Base-by-base conservation (phyloP, 805 yeast genomes). In the Ogataea allantospora region DNA sequence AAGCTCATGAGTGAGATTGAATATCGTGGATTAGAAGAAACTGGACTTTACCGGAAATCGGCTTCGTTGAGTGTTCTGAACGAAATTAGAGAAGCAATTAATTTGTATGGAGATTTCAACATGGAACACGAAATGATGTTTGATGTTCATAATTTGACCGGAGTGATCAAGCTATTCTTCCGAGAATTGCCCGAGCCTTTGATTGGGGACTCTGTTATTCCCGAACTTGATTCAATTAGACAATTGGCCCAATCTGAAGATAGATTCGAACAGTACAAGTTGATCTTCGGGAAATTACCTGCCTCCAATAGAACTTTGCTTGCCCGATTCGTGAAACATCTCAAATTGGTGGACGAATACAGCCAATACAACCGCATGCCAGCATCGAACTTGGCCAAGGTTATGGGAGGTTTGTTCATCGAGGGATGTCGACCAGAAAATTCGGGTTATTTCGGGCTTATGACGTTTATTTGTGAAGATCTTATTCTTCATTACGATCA, bases 141-240 rank as follows among this genome's bases (percentile, higher is more conserved):
- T 54, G 96, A 86, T 58, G 76, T 85, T 29, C 91, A 89, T 58
- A 83, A 95, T 2, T 75, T 88, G 31, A 88, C 96, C 2, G 93
- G 95, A 21, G 80, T 95, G 51, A 82, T 89, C 51, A 89, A 89
- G 57, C 72, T 83, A 46, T 89, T 76, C 54, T 65, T 89, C 50
- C 73, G 97, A 51, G 96, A 88, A 50, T 65, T 89, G 23, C 96
- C 96, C 0, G 95, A 88, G 51, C 85, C 95, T 3, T 62, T 88
- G 23, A 72, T 89, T 30, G 77, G 91, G 0, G 79, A 75, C 43
- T 76, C 73, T 19, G 71, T 78, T n/a, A 73, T 88, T 16, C 78
- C 76, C 6, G 68, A 68, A 14, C 79, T 87, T 52, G 72, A 72
- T 24, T 48, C 49, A 3, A 58, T 71, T 6, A 55, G 54, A 35